phyloP scores from a whole-genome alignment of 2,329 filamentous ascomycete species.

The Colletotrichum falcatum region DNA sequence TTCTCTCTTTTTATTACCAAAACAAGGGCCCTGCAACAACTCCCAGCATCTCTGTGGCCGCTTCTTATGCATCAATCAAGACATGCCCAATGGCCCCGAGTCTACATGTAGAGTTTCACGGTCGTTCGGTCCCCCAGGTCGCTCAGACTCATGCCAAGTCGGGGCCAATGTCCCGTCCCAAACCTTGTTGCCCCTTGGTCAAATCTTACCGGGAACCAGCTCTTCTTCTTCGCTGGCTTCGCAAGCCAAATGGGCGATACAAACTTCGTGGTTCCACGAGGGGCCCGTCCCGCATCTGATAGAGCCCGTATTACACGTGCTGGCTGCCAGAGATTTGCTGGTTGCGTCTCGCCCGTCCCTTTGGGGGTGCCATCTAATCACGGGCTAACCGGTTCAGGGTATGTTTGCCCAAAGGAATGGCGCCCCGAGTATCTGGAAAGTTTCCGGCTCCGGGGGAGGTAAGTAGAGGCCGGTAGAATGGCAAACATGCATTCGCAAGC shows the following conservation, averaged over 20 bases:
- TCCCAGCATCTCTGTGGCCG: not conserved
- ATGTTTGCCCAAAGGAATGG: not conserved
- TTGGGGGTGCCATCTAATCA: not conserved
- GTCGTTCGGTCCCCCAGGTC: conserved; percentile 1
- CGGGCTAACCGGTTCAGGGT: not conserved
- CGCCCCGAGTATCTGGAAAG: not conserved
- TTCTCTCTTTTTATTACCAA: conserved; percentile 21
- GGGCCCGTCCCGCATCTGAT: conserved; percentile 16
- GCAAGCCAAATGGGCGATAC: not conserved
- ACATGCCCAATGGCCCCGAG: not conserved
- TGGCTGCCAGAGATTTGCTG: not conserved
- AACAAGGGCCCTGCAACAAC: not conserved
- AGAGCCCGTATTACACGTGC: conserved; percentile 6
- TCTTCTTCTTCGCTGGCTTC: not conserved
- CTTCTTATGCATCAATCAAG: not conserved
- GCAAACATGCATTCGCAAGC: not conserved
- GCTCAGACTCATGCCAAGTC: conserved; percentile 16
- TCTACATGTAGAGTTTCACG: conserved; percentile 16
- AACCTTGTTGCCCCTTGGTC: conserved; percentile 6
- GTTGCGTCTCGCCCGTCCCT: conserved; percentile 11
- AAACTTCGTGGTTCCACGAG: not conserved
- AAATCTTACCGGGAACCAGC: not conserved
- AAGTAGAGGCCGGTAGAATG: not conserved
- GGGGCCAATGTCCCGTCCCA: conserved; percentile 1
- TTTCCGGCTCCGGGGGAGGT: not conserved